A percentile compares a stretch with the other conserved stretches of the same genome.
Conservation (phyloP, 129 eudicot genomes). For the Pulicaria dysenterica region DNA sequence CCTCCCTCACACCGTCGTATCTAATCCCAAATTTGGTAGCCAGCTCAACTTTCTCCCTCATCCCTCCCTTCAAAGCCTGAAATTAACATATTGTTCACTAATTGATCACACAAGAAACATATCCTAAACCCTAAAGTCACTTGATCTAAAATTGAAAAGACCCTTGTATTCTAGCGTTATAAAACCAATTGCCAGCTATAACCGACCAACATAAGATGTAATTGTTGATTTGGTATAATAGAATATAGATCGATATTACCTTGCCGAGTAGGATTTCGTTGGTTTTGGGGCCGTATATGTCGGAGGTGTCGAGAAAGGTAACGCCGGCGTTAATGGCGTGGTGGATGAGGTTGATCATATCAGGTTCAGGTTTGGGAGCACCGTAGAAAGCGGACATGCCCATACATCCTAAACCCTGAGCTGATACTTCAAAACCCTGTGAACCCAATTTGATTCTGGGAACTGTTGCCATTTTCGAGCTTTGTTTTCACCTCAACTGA, state of each 20-base stretch:
- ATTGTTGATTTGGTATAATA: not conserved
- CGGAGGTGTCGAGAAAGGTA: constrained; percentile 56
- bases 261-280: constrained; percentile 52
- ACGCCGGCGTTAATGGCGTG: constrained; percentile 52
- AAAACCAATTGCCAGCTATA: too few relatives aligned
- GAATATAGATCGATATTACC: constrained; percentile 14
- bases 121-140: not conserved
- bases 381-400: constrained; percentile 45
- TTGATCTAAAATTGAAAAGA: too few relatives aligned
- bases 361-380: constrained; percentile 44
- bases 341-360: constrained; percentile 50
- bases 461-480: constrained; percentile 3
- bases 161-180: too few relatives aligned
- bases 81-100: not conserved
- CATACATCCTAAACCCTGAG: constrained; percentile 51
- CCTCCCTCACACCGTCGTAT: constrained; percentile 13
- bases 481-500: not conserved
- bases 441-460: constrained; percentile 46
- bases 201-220: too few relatives aligned
- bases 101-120: not conserved
- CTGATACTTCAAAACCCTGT: constrained; percentile 47
- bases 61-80: constrained; percentile 50
- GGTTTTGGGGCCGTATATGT: constrained; percentile 54
- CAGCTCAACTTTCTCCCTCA: constrained; percentile 46
- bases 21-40: constrained; percentile 49